Evolutionary conservation across 2,329 filamentous ascomycete genomes (phyloP), one percentile per base, ranked within the genome.

Genomic region (Phialophora verrucosa): DNA sequence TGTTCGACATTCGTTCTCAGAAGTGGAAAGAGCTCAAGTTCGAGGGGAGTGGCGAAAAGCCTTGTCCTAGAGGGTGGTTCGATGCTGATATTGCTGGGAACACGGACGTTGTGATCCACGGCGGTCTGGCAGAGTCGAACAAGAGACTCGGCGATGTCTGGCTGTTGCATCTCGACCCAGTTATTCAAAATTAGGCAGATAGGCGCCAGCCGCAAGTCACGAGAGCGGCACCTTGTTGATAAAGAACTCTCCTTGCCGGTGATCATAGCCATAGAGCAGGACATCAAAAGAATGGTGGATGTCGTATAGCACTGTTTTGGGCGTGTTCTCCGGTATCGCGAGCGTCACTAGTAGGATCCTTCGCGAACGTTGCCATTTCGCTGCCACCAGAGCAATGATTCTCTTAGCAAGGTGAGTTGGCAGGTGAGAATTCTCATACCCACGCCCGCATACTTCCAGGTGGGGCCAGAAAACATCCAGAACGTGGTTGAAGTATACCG

Each of bases 51-150:
- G 23, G 49, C 20, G 27, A 25, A 25, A 25, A 8, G 1, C 83
- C 84, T 7, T 72, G 73, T 11, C 74, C 80, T 1, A 75, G 84
- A 50, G 84, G 84, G 4, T 86, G 84, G 84, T 86, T 86, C 65
- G 83, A 79, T 74, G 84, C 83, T 1, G 83, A 83, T 73, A 77
- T 81, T 3, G 61, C 79, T 1, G 60, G 58, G 3, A 32, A 72
- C 7, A 71, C 73, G 25, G 74, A 69, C 0, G 78, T 85, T 20
- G 73, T 83, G 4, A 77, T 86, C 1, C 80, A 83, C 29, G 84
- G 84, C 2, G 84, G 84, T 0, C 71, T 86, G n/a, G 81, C 76
- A 0, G 83, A 85, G 70, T 76, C 80, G 4, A 87, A 86, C 71
- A 77, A 83, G 65, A 76, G 84, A 1, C 70, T 86, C 27, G 80